Conservation (phyloP, 176 grass and related monocot genomes). For the Hordeum vulgare region DNA sequence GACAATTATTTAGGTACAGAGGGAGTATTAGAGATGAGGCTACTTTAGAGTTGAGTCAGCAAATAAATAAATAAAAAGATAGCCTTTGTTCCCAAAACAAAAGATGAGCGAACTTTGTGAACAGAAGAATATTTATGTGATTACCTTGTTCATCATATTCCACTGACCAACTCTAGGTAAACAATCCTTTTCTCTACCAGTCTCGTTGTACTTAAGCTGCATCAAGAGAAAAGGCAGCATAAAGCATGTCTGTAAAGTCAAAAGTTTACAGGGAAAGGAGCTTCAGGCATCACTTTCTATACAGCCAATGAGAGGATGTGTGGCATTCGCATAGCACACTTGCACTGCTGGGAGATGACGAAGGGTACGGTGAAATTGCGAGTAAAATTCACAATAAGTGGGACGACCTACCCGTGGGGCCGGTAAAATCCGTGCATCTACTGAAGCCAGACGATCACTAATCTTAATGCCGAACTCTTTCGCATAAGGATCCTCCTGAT, state of each 20-base stretch:
- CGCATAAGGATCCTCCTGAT: conserved; percentile 82
- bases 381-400: background rate
- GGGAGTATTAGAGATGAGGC: background rate
- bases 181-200: conserved; percentile 91
- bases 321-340: background rate
- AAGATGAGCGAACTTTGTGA: background rate
- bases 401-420: conserved; percentile 61
- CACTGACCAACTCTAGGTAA: conserved; percentile 84
- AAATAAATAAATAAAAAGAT: background rate
- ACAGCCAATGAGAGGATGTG: background rate
- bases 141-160: conserved; percentile 99
- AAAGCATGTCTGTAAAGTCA: background rate
- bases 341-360: background rate
- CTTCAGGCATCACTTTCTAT: background rate
- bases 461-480: conserved; percentile 95
- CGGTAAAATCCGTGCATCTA: conserved; percentile 91
- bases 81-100: background rate
- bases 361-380: background rate
- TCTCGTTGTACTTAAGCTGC: conserved; percentile 97
- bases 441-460: conserved; percentile 66
- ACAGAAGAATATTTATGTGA: background rate
- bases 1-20: too few relatives aligned
- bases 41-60: background rate
- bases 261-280: background rate
- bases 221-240: conserved; percentile 8